These are phyloP conservation scores for Saraca asoca DNA, from an alignment of 331 rosid genomes.

Conservation along the genomic window DNA sequence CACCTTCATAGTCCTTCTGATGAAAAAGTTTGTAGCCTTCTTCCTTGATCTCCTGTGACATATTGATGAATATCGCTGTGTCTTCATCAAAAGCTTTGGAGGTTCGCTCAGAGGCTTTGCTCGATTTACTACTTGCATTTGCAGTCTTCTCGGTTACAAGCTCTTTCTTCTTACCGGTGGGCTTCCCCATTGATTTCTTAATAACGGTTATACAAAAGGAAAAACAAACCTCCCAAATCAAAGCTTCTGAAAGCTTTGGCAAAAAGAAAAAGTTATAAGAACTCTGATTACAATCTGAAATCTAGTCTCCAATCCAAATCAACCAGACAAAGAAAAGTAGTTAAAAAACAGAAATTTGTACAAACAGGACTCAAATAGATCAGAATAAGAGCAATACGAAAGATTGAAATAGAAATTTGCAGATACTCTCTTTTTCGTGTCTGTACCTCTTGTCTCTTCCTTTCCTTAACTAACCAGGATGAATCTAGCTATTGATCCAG, in stretches of 20 bases:
- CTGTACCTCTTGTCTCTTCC: neutral
- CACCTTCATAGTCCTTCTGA: constrained; percentile 74
- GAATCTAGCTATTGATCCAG: neutral
- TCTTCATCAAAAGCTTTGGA: constrained; percentile 78
- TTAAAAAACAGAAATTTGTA: neutral
- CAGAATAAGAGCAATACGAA: neutral
- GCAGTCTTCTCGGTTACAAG: constrained; percentile 46
- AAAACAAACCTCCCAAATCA: constrained; percentile 6
- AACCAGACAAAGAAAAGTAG: neutral
- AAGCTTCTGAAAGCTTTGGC: constrained; percentile 36
- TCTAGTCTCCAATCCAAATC: neutral
- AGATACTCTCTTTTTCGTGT: neutral
- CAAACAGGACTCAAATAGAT: neutral
- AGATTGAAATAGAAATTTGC: neutral
- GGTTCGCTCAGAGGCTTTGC: constrained; percentile 45
- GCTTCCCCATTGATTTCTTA: constrained; percentile 69
- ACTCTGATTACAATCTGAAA: constrained; percentile 6
- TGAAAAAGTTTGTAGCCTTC: constrained; percentile 76
- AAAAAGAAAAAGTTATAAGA: no score
- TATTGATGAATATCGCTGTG: constrained; percentile 84
- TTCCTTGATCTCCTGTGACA: constrained; percentile 82
- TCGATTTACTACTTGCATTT: constrained; percentile 38
- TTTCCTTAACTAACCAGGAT: constrained; percentile 10
- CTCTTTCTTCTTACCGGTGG: constrained; percentile 73
- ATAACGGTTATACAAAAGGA: neutral